Evolutionary conservation across 306 rosid genomes (phyloP).

Genomic region (Begonia fuchsioides): DNA sequence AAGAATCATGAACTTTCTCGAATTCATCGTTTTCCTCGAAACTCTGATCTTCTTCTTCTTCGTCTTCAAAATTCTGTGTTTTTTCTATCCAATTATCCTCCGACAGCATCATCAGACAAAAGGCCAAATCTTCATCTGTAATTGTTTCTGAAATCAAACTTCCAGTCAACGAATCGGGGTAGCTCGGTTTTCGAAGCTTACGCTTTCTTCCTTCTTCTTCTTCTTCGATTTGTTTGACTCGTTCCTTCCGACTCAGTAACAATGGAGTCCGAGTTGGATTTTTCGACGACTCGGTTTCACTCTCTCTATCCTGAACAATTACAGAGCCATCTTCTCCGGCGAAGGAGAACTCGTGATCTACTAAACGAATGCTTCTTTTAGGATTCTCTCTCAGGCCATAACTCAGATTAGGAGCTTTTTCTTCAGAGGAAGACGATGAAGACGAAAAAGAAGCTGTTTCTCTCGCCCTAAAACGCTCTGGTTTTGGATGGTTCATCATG

Average conservation of each 20-base stretch:
- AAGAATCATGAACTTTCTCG: constrained; percentile 22
- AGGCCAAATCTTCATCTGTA: constrained; percentile 65
- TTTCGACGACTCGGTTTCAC: constrained; percentile 76
- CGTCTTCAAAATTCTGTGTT: neutral
- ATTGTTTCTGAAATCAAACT: constrained; percentile 65
- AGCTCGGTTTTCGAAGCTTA: constrained; percentile 5
- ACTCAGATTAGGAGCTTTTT: constrained; percentile 16
- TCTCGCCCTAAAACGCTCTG: constrained; percentile 24
- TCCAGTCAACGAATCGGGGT: constrained; percentile 37
- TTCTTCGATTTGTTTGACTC: constrained; percentile 1
- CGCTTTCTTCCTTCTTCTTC: constrained; percentile 3
- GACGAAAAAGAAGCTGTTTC: constrained; percentile 21
- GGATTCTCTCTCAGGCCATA: constrained; percentile 63
- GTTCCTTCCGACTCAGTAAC: neutral
- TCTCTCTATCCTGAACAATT: constrained; percentile 61
- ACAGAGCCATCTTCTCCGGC: constrained; percentile 37
- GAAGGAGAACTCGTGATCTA: constrained; percentile 60
- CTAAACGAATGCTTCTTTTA: constrained; percentile 40
- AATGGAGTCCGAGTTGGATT: constrained; percentile 35
- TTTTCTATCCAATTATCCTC: constrained; percentile 44
- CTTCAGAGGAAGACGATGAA: constrained; percentile 22
- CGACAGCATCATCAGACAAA: constrained; percentile 74
- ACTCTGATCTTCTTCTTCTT: constrained; percentile 13
- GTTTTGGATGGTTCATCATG: constrained; percentile 62
- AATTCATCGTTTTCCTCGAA: constrained; percentile 31